phyloP scores from a whole-genome alignment of 306 rosid species.

The Rosa multiflora region DNA sequence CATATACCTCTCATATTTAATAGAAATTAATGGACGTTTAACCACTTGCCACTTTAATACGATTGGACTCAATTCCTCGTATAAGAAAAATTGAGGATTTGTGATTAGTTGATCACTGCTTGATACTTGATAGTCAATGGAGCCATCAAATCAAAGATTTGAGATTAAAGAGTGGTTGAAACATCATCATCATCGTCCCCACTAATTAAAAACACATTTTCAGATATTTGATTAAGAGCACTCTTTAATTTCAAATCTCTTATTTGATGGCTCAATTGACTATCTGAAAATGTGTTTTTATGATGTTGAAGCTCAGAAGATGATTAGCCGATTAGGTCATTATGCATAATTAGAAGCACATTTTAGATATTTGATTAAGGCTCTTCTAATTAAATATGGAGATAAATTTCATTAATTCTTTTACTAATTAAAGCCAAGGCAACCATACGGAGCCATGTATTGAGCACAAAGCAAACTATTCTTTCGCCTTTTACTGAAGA shows the following conservation, averaged over 20 bases:
- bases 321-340: not conserved
- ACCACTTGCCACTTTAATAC: not conserved
- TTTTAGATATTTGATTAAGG: not conserved
- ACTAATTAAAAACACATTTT: not conserved
- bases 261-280: too few species aligned
- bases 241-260: too few species aligned
- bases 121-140: too few species aligned
- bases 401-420: not conserved
- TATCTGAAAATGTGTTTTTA: too few species aligned
- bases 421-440: not conserved
- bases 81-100: too few species aligned
- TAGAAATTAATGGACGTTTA: too few species aligned
- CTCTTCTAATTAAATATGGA: not conserved
- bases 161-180: not conserved
- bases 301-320: not conserved
- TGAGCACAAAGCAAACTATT: slow-evolving; percentile 13
- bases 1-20: not conserved
- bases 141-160: not conserved
- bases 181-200: not conserved
- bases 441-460: not conserved
- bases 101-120: too few species aligned
- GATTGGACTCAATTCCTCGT: not conserved
- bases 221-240: too few species aligned
- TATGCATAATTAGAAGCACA: not conserved
- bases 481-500: slow-evolving; percentile 16